Base-by-base conservation (phyloP, 345 rosid genomes). In the Carallia pectinifolia region DNA sequence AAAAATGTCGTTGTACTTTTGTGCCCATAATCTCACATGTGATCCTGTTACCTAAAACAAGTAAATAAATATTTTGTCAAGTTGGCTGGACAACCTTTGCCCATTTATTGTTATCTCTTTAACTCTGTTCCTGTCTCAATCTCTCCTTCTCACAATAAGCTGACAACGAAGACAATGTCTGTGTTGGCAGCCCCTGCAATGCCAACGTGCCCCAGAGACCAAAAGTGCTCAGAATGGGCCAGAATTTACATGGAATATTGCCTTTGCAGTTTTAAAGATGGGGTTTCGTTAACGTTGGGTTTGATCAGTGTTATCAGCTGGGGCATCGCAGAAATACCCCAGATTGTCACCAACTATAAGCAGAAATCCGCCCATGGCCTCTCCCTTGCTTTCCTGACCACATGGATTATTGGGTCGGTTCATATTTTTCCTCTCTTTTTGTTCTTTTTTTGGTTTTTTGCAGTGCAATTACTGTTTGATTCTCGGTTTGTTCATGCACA, bases 311-410 rank as follows among this genome's bases (percentile, higher is more conserved):
- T 92, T 27, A 34, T 83, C 47, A 85, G 92, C 67, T 92, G 97
- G 97, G 87, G 89, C 19, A 81, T 89, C 12, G 97, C 97, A 0
- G 96, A 92, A 76, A 64, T 92, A 44, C 97, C 97, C 6, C 97
- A 92, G 77, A 85, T 89, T 76, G 54, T 89, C 71, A 89, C 96
- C 53, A 92, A 88, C 73, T 88, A 78, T 79, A 79, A 54, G 76
- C 80, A 82, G 66, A 89, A 92, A 78, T 92, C 96, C 47, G 64
- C 87, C 13, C 87, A 92, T 70, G 93, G 97, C 23, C 87, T 92
- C 75, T 92, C 97, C 44, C 31, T 92, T 73, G 82, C 88, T 65
- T 92, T 92, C 84, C 77, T 92, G 82, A 64, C 80, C 3, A 89
- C 96, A 0, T 92, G 97, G 97, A 86, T 90, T 15, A 37, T 90